Base-by-base conservation (phyloP, 176 grass and related monocot species). In the Elaeis guineensis region DNA sequence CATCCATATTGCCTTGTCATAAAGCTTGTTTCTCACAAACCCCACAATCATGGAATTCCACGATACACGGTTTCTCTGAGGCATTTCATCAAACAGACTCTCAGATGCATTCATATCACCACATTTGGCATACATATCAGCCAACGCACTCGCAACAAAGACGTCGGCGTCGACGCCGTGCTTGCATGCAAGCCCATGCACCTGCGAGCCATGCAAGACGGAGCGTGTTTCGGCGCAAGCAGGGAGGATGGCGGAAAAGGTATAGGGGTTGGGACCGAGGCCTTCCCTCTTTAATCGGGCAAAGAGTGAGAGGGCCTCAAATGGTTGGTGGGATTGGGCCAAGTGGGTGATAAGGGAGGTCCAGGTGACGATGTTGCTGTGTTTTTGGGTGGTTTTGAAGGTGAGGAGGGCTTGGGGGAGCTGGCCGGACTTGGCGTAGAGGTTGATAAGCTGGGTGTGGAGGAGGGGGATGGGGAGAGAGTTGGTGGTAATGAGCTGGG, bases 41-140 rank as follows among this genome's bases (percentile, higher is more conserved):
- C 78, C 78, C 3, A 86, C 78, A 14, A 81, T 32, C 17, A 82
- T 56, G 65, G 74, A 70, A 50, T 86, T 82, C 78, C 83, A 86
- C 17, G 83, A 78, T 17, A 72, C 65, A 5, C 57, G 26, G 9
- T 12, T 51, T 35, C 70, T 72, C 25, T 5, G 15, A 6, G 70
- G 12, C 70, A 62, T 72, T 72, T 72, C 70, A 19, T 63, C 74
- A 51, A 69, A 0, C 9, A 58, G 39, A 25, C 49, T 86, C 52
- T 22, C 49, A 21, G 65, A 72, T 7, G 79, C 58, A 8, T 3
- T 67, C 71, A 82, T 74, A 44, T 75, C 67, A 24, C 75, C 57
- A 52, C 15, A 23, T 29, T 82, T 82, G 49, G 79, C 66, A 67
- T 87, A 87, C 71, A 25, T 64, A 49, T 79, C 75, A 0, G 70